Evolutionary conservation across 2,329 filamentous ascomycete genomes (phyloP), one percentile per base, ranked within the genome.

Genomic region (Mycosphaerella arachidis): DNA sequence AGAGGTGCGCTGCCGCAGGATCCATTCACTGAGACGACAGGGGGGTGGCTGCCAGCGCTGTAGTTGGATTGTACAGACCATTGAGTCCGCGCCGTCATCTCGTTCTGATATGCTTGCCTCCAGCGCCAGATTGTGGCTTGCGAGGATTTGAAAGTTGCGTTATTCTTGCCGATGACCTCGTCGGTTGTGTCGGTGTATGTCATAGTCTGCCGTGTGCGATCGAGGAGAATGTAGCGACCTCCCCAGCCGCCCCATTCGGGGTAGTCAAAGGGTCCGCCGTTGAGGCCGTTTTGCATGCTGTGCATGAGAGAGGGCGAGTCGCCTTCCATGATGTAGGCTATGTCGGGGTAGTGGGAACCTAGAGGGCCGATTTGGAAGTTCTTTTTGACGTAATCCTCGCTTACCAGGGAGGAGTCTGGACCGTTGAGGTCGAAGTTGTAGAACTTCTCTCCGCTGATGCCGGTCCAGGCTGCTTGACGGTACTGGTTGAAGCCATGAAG

Each of bases 401-500:
- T 78, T 33, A 84, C 73, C 50, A 79, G 78, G 6, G 74, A 72
- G 45, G 73, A 73, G 58, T 85, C 79, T 0, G 82, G 78, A 0
- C 80, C 81, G 2, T 78, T 76, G 46, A 77, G 70, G 55, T 82
- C 78, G 55, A 81, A 80, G 30, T 71, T 73, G 55, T 80, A 81
- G 65, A 74, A 78, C 2, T 62, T 62, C 4, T 82, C 79, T 6
- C 80, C 80, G 0, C 77, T 81, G 43, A 86, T 86, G 0, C 83
- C 83, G 1, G 74, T 77, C 83, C 84, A 86, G 0, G 82, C 72
- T 0, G 83, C 83, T 55, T 78, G 66, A 1, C 75, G 76, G 61
- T 86, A 86, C 52, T 81, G 74, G 63, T 81, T 82, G 78, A 79
- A 86, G 6, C 77, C 82, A 66, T 86, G 84, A 1, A 84, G 69